phyloP scores from a whole-genome alignment of 2,329 filamentous ascomycete genomes.

The Diaporthe sp. region DNA sequence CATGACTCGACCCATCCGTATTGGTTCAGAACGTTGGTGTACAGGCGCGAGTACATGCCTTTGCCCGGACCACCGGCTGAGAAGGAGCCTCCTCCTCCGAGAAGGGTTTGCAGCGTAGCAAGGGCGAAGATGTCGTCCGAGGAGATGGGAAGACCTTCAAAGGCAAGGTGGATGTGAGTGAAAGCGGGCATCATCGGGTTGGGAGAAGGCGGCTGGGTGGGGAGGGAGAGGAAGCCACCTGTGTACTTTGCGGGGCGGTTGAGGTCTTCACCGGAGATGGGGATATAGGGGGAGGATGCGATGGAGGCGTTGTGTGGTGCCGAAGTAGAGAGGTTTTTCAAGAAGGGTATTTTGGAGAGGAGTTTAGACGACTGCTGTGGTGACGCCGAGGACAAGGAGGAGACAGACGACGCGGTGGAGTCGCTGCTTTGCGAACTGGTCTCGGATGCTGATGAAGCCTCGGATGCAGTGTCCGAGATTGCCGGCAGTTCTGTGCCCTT shows the following conservation, averaged over 20 bases:
- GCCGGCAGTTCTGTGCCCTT: slow-evolving; percentile 63
- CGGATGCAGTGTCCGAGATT: slow-evolving; percentile 69
- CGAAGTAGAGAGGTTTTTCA: slow-evolving; percentile 89
- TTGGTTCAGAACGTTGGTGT: slow-evolving; percentile 98
- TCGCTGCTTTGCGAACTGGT: slow-evolving; percentile 50
- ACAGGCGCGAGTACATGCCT: slow-evolving; percentile 98
- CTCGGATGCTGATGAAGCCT: slow-evolving; percentile 64
- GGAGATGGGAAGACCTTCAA: slow-evolving; percentile 92
- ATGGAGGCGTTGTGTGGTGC: slow-evolving; percentile 73
- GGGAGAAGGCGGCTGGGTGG: slow-evolving; percentile 80
- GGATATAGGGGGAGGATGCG: slow-evolving; percentile 58
- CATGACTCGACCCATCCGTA: slow-evolving; percentile 98
- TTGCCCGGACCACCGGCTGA: slow-evolving; percentile 97
- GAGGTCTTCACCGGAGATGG: slow-evolving; percentile 67
- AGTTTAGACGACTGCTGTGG: slow-evolving; percentile 71
- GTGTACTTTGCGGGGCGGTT: slow-evolving; percentile 84
- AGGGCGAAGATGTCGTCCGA: slow-evolving; percentile 96
- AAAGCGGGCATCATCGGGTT: slow-evolving; percentile 85
- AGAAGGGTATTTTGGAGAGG: slow-evolving; percentile 82
- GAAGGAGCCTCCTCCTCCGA: slow-evolving; percentile 96
- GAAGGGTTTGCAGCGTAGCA: slow-evolving; percentile 93
- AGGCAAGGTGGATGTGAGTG: slow-evolving; percentile 94
- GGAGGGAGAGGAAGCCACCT: slow-evolving; percentile 90
- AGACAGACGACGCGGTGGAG: slow-evolving; percentile 51
- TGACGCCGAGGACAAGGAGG: slow-evolving; percentile 47